Base-by-base conservation (phyloP, 306 rosid genomes). In the Trifolium repens region DNA sequence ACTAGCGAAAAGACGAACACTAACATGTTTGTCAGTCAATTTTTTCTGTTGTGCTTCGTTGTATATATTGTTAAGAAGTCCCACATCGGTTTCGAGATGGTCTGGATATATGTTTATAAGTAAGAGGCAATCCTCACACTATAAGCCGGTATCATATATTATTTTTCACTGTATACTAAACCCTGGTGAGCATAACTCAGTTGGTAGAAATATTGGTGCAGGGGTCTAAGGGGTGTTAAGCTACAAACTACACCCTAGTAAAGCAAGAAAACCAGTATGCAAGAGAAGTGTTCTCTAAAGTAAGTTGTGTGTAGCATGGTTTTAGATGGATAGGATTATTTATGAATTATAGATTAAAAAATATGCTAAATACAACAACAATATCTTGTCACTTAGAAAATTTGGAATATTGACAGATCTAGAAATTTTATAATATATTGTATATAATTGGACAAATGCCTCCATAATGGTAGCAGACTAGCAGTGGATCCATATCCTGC, bases 331-430 rank as follows among this genome's bases (percentile, higher is more conserved):
- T 30, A 62, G 60, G 73, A 52, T 44, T 70, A 70, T 13, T 69
- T 44, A 59, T 19, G 47, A 37, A 77, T 64, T 46, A 47, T 26
- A 8, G 37, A 66, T 17, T 37, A 39, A 59, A 72, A 75, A 72
- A 82, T 77, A 77, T 77, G 82, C 69, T 73, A 67, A 50, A 67
- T 70, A 27, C 35, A 63, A 22, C 15, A 35, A 39, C 19, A 46
- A 58, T 24, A 65, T 55, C 30, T 74, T 53, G 73, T 22, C 67
- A 30, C 8, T 14, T 53, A 22, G 40, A 30, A 3, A 14, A 30
- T 13, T 32, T 32, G 12, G 40, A 30, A 61, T 19, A 34, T 0
- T 15, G 67, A 32, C 3, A 19, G 43, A 61, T 26, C 9, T 59
- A 27, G 62, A 55, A 19, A 19, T 55, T 55, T 55, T 19, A 32